phyloP scores from a whole-genome alignment of 192 early-diverging fungal species.

The Anaeromyces robustus region DNA sequence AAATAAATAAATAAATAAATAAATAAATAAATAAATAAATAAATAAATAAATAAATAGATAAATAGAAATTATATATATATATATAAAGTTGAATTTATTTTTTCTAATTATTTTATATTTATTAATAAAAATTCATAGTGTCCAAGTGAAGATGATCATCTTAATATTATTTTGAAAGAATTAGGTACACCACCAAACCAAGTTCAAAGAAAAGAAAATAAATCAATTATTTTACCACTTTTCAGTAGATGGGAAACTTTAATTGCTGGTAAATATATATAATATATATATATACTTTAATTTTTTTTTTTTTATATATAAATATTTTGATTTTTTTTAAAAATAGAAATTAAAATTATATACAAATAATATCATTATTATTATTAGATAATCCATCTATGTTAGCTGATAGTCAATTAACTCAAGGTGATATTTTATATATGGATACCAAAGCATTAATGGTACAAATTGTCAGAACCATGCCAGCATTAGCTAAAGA shows the following conservation, averaged over 20 bases:
- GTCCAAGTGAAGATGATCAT: constrained; percentile 65
- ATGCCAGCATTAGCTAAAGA: constrained; percentile 52
- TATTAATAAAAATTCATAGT: constrained; percentile 7
- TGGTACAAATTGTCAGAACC: constrained; percentile 83
- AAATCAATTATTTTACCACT: constrained; percentile 52
- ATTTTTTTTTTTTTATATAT: no score
- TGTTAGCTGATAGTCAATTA: constrained; percentile 60
- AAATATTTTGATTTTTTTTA: neutral
- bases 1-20: no score
- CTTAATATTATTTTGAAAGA: constrained; percentile 64
- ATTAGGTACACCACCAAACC: constrained; percentile 42
- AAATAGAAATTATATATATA: no score
- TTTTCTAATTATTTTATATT: no score
- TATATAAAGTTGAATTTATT: no score
- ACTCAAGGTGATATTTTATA: constrained; percentile 91
- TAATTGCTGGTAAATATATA: constrained; percentile 41
- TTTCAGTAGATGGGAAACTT: constrained; percentile 70
- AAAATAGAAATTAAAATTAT: constrained; percentile 23
- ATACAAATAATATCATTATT: constrained; percentile 37
- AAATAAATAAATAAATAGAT: no score
- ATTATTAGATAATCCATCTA: neutral
- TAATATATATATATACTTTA: no score
- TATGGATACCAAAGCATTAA: constrained; percentile 86
- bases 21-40: no score
- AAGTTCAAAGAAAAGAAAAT: constrained; percentile 68